These are phyloP conservation scores for Novymonas esmeraldas DNA, from an alignment of 208 protist genomes.

Conservation along the genomic window DNA sequence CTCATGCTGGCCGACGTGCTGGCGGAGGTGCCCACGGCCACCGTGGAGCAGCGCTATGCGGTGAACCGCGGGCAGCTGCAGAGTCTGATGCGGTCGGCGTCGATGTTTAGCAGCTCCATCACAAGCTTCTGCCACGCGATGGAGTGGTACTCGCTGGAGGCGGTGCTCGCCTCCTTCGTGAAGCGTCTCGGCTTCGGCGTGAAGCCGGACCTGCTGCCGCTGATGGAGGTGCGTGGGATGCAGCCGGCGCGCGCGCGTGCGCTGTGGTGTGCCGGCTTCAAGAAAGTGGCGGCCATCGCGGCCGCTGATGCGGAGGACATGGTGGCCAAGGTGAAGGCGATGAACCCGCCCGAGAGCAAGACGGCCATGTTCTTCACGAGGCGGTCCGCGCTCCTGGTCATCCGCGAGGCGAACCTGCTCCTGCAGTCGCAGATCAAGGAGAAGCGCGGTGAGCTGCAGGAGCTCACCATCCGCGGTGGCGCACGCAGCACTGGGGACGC, in stretches of 20 bases:
- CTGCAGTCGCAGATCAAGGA: conserved; percentile 68
- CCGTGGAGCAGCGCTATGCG: conserved; percentile 71
- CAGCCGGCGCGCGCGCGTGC: conserved; percentile 78
- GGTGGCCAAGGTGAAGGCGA: conserved; percentile 59
- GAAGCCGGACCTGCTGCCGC: conserved; percentile 89
- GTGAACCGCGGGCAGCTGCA: conserved; percentile 88
- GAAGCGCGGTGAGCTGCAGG: conserved; percentile 73
- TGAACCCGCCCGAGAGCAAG: conserved; percentile 59
- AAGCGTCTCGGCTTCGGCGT: conserved; percentile 89
- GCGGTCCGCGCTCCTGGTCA: conserved; percentile 55
- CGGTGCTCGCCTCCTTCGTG: conserved; percentile 85
- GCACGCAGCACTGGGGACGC: background rate
- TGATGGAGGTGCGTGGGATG: conserved; percentile 87
- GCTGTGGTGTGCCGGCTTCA: conserved; percentile 84
- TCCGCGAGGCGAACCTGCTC: conserved; percentile 65
- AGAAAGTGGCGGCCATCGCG: conserved; percentile 49
- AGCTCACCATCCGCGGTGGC: conserved; percentile 34
- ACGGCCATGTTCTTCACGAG: conserved; percentile 71
- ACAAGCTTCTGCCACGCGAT: conserved; percentile 88
- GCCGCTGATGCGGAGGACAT: conserved; percentile 63
- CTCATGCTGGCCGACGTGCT: conserved; percentile 89
- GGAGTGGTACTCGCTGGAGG: conserved; percentile 89
- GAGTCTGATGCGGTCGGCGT: conserved; percentile 77
- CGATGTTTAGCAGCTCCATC: conserved; percentile 90
- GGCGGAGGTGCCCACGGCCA: conserved; percentile 69